A percentile compares a stretch with the other conserved stretches of the same genome.
Evolutionary conservation across 345 rosid genomes (phyloP).

Genomic region (Mangifera indica): DNA sequence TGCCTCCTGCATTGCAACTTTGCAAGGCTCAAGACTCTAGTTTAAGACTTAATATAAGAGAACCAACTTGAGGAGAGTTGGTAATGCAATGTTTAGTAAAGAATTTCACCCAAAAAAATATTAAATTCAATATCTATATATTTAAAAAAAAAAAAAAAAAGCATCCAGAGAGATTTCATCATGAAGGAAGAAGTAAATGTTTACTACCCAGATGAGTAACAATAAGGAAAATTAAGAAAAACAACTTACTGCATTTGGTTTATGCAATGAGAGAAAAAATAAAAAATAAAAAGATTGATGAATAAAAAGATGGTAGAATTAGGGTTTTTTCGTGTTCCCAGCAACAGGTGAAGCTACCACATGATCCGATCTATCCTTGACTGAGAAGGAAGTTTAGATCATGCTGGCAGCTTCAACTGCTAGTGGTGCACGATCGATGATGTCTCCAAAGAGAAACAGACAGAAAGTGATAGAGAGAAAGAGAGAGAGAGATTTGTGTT

Average conservation of each 20-base stretch:
- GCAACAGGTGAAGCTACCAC: constrained; percentile 53
- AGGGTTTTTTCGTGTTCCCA: constrained; percentile 31
- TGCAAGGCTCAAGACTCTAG: constrained; percentile 4
- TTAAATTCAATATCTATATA: neutral
- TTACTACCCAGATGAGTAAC: neutral
- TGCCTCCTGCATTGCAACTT: no score
- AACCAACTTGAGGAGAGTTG: neutral
- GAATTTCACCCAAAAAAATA: neutral
- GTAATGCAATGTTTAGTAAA: neutral
- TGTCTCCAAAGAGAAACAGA: neutral
- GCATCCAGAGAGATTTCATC: neutral
- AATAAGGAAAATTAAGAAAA: neutral
- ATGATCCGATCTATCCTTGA: constrained; percentile 44
- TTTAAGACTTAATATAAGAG: neutral
- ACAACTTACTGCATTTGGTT: neutral
- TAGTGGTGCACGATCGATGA: constrained; percentile 30
- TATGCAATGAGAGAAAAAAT: neutral
- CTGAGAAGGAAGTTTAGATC: constrained; percentile 38
- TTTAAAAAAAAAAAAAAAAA: neutral
- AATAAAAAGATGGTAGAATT: neutral
- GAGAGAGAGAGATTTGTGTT: neutral
- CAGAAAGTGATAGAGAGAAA: neutral
- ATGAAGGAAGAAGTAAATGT: neutral
- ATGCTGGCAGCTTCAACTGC: constrained; percentile 66
- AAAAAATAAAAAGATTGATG: neutral